These are phyloP conservation scores for Trametes cinnabarina DNA, from an alignment of 768 basidiomycete species.

Conservation along the genomic window DNA sequence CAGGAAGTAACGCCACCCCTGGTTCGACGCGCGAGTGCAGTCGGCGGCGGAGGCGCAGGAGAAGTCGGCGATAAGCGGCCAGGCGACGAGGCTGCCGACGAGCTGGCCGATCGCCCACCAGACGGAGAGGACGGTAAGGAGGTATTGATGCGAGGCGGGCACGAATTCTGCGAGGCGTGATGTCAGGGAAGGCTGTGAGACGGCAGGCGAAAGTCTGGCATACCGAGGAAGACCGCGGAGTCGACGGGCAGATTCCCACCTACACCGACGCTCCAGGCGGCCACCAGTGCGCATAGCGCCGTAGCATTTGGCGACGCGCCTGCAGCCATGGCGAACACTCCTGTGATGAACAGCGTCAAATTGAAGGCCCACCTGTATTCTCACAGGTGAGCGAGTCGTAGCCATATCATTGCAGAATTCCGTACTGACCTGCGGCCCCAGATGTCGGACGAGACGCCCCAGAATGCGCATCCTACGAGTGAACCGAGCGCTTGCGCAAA, in stretches of 20 bases:
- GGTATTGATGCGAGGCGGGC: slow-evolving; percentile 70
- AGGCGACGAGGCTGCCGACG: slow-evolving; percentile 60
- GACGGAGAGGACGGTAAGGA: slow-evolving; percentile 70
- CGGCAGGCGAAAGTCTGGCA: slow-evolving; percentile 7
- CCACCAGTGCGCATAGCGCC: slow-evolving; percentile 50
- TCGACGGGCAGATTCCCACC: slow-evolving; percentile 77
- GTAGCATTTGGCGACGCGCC: slow-evolving; percentile 56
- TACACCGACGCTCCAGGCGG: slow-evolving; percentile 64
- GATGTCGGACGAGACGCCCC: slow-evolving; percentile 66
- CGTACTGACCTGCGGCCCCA: slow-evolving; percentile 61
- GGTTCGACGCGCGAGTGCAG: slow-evolving; percentile 51
- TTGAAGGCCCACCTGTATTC: slow-evolving; percentile 60
- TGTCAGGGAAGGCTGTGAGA: neutral
- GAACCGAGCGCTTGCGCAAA: slow-evolving; percentile 73
- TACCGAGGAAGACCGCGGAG: slow-evolving; percentile 72
- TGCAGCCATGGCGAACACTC: slow-evolving; percentile 61
- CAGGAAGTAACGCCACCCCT: slow-evolving; percentile 78
- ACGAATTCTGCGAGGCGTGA: slow-evolving; percentile 51
- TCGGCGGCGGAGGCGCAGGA: slow-evolving; percentile 48
- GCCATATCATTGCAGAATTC: neutral
- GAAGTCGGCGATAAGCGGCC: slow-evolving; percentile 69
- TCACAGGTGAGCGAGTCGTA: neutral
- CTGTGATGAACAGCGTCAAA: slow-evolving; percentile 65
- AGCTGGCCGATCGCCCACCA: slow-evolving; percentile 83
- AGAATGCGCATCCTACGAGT: slow-evolving; percentile 65